phyloP scores from a whole-genome alignment of 192 early-diverging fungal genomes.

The Geosiphon pyriformis region DNA sequence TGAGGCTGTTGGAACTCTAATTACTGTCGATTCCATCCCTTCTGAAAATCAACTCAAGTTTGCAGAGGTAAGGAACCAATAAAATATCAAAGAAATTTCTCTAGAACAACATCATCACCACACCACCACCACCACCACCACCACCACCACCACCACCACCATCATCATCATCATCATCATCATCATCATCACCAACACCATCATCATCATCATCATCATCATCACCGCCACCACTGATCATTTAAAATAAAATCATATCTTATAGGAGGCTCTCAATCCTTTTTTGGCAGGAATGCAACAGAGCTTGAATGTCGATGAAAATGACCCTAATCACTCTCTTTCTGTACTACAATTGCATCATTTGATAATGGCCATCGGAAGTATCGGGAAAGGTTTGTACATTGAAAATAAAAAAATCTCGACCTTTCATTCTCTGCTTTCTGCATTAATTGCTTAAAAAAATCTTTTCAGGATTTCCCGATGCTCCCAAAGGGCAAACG shows the following conservation, averaged over 20 bases:
- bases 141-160: no score
- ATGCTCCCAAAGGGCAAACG: constrained; percentile 35
- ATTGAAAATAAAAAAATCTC: constrained; percentile 31
- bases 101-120: no score
- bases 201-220: no score
- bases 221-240: no score
- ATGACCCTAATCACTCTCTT: constrained; percentile 61
- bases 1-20: constrained; percentile 88
- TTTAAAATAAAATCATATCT: constrained; percentile 10
- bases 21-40: constrained; percentile 69
- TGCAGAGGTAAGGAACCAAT: constrained; percentile 8
- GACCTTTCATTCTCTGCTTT: no score
- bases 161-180: no score
- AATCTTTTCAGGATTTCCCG: constrained; percentile 48
- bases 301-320: constrained; percentile 57
- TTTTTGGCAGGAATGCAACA: constrained; percentile 73
- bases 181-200: no score
- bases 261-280: constrained; percentile 69
- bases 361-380: constrained; percentile 77
- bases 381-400: constrained; percentile 73
- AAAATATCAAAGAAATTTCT: no score
- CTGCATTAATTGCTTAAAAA: not conserved
- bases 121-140: no score
- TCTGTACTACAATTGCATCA: constrained; percentile 75
- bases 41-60: constrained; percentile 66